Conservation (phyloP, 768 basidiomycete species). For the Tephrocybe rancida region DNA sequence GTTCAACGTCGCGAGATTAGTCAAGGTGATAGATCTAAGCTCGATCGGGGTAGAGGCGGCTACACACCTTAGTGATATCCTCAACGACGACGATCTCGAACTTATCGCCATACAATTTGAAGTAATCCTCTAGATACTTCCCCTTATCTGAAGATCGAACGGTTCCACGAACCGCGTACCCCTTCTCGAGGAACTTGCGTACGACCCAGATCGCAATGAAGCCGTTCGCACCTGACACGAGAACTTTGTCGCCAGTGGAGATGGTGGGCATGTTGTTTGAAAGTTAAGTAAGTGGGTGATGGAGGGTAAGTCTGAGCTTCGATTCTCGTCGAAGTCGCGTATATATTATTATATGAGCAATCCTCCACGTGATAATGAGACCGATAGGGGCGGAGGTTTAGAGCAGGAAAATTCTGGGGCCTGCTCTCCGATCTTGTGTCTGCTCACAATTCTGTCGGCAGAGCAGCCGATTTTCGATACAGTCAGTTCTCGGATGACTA, state of each 20-base stretch:
- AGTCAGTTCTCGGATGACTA: too few species aligned
- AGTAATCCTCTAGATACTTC: constrained; percentile 20
- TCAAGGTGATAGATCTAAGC: neutral
- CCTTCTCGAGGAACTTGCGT: constrained; percentile 27
- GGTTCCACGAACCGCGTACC: constrained; percentile 29
- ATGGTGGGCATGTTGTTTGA: constrained; percentile 21
- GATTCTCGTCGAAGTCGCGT: too few species aligned
- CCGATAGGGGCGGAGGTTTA: too few species aligned
- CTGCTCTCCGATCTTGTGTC: too few species aligned
- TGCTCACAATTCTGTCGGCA: too few species aligned
- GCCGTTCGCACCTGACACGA: constrained; percentile 32
- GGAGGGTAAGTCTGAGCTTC: too few species aligned
- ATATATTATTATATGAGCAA: too few species aligned
- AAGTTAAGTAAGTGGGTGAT: neutral
- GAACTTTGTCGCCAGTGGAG: constrained; percentile 22
- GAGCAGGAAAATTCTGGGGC: too few species aligned
- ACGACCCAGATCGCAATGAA: constrained; percentile 32
- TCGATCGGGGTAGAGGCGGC: too few species aligned
- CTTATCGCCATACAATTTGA: constrained; percentile 25
- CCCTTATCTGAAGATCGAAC: constrained; percentile 27
- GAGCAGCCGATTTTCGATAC: too few species aligned
- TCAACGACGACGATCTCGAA: constrained; percentile 27
- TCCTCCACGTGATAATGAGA: too few species aligned
- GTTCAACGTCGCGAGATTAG: neutral
- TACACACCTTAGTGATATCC: constrained; percentile 27